Evolutionary conservation across 208 protist genomes (phyloP).

Genomic region (Leptomonas seymouri): DNA sequence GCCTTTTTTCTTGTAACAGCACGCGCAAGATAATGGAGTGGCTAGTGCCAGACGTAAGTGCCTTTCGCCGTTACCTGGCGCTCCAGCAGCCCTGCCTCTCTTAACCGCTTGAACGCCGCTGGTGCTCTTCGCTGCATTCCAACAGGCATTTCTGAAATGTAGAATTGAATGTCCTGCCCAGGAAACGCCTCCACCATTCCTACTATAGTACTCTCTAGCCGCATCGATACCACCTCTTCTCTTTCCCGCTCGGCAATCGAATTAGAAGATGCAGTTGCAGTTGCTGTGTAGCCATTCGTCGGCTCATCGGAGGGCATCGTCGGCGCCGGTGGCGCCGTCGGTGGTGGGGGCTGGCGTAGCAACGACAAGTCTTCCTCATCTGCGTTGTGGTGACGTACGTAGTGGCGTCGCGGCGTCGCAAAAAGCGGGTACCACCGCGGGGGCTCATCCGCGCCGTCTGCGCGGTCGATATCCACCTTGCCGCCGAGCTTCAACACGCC

Average conservation of each 20-base stretch:
- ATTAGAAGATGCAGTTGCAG: not conserved
- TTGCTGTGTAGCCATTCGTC: no score
- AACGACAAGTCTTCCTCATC: conserved; percentile 83
- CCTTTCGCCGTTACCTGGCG: conserved; percentile 55
- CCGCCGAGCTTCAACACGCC: conserved; percentile 75
- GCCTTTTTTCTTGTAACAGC: no score
- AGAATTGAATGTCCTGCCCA: conserved; percentile 72
- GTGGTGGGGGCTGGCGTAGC: conserved; percentile 26
- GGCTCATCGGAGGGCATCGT: conserved; percentile 10
- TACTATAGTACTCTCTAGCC: conserved; percentile 56
- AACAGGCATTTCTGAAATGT: conserved; percentile 59
- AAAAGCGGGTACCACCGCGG: conserved; percentile 83
- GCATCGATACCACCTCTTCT: conserved; percentile 14
- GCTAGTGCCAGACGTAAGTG: conserved; percentile 75
- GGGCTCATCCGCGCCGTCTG: conserved; percentile 51
- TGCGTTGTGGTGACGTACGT: conserved; percentile 56
- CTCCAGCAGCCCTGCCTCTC: conserved; percentile 61
- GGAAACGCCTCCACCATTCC: conserved; percentile 51
- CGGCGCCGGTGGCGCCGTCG: not conserved
- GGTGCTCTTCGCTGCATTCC: conserved; percentile 48
- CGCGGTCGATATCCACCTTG: conserved; percentile 76
- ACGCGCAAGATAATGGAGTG: not conserved
- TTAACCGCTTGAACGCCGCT: conserved; percentile 69
- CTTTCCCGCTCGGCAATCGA: not conserved
- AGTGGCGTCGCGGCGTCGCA: conserved; percentile 48